A percentile compares a stretch with the other conserved stretches of the same genome.
Evolutionary conservation across 495 filamentous ascomycete species (phyloP).

Genomic region (Aspergillus bertholletiae): DNA sequence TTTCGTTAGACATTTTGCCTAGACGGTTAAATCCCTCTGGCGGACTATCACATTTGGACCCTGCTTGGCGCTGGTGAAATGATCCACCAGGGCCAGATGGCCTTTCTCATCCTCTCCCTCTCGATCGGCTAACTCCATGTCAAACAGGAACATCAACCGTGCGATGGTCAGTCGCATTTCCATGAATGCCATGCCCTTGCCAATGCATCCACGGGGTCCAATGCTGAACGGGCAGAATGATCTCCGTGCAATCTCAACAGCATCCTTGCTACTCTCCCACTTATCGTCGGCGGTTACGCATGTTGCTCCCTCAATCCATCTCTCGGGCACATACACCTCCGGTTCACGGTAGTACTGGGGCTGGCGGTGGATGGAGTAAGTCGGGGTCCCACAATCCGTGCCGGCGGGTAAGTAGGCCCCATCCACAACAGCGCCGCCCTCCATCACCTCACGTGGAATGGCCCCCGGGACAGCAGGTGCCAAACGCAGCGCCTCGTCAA

Average conservation of each 20-base stretch:
- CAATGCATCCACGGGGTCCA: conserved; percentile 55
- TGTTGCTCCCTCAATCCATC: conserved; percentile 48
- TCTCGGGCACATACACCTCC: conserved; percentile 46
- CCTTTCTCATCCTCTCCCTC: conserved; percentile 37
- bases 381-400: conserved; percentile 49
- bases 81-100: conserved; percentile 43
- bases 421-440: conserved; percentile 52
- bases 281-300: conserved; percentile 17
- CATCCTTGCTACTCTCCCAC: conserved; percentile 34
- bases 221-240: conserved; percentile 57
- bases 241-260: conserved; percentile 35
- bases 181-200: conserved; percentile 54
- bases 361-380: conserved; percentile 57
- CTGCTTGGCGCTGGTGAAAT: conserved; percentile 44
- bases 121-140: conserved; percentile 39
- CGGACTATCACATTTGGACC: conserved; percentile 42
- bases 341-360: conserved; percentile 50
- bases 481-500: conserved; percentile 64
- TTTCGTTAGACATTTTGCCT: not conserved
- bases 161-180: conserved; percentile 52
- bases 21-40: conserved; percentile 3
- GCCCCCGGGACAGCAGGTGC: conserved; percentile 57
- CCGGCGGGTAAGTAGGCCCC: conserved; percentile 49
- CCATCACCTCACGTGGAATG: conserved; percentile 53
- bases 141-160: conserved; percentile 44